Base-by-base conservation (phyloP, 495 filamentous ascomycete genomes). In the Tuber umbilicatum region DNA sequence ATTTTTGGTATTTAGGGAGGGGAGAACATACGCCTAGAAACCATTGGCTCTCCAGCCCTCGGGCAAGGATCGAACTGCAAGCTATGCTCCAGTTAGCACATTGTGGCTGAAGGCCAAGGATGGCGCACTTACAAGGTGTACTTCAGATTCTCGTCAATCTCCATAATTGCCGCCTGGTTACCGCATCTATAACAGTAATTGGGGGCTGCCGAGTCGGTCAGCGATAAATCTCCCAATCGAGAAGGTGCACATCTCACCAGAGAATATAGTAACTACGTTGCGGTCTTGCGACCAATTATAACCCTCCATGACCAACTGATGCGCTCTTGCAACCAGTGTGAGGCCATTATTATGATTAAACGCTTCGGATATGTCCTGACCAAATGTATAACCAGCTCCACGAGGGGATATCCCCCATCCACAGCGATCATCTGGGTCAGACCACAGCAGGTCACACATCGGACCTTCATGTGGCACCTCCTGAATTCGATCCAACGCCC, bases 281-380 rank as follows among this genome's bases (percentile, higher is more conserved):
- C 94, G 86, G 83, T 97, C 94, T 83, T 97, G 94, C 67, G 92
- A 95, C 94, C 94, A 97, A 85, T 97, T 97, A 85, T 97, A 97
- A 72, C 94, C 94, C 82, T 97, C 94, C 94, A 97, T 97, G 43
- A 97, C 94, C 85, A 97, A 86, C 85, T 97, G 94, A 87, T 97
- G 94, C 37, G 94, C 94, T 80, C 94, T 87, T 74, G 94, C 94
- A 76, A 98, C 93, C 71, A 98, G 87, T 75, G 95, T 98, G 86
- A 99, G 86, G 71, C 95, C 95, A 81, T 99, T 99, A 87, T 99
- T 99, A 85, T 99, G 95, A 85, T 99, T 99, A 87, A 99, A 99
- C 5, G 95, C 95, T 86, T 99, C 95, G 16, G 94, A 97, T 81
- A 99, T 99, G 84, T 99, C 95, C 86, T 99, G 95, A 75, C 95